Conservation (phyloP, 2,329 filamentous ascomycete genomes). For the Cladosporium sp. region DNA sequence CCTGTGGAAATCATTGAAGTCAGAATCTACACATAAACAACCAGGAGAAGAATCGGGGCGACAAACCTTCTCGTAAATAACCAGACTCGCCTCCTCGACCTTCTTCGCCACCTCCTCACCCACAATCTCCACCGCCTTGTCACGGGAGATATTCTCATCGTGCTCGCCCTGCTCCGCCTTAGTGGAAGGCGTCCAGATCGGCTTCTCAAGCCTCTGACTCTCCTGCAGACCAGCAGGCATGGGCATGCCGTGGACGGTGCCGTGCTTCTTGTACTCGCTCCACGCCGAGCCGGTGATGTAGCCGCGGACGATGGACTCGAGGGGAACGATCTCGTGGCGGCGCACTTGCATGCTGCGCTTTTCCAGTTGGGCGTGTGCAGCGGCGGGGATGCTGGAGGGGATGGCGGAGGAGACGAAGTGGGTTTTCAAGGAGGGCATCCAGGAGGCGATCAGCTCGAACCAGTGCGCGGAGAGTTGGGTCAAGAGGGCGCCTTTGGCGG, state of each 20-base stretch:
- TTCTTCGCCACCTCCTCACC: slow-evolving; percentile 60
- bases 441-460: slow-evolving; percentile 58
- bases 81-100: slow-evolving; percentile 62
- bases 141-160: slow-evolving; percentile 80
- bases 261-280: slow-evolving; percentile 68
- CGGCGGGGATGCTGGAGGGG: slow-evolving; percentile 45
- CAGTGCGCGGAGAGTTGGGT: slow-evolving; percentile 65
- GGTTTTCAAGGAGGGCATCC: slow-evolving; percentile 56
- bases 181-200: slow-evolving; percentile 77
- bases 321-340: slow-evolving; percentile 68
- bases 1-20: slow-evolving; percentile 31
- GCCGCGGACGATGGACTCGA: slow-evolving; percentile 83
- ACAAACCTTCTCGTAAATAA: slow-evolving; percentile 56
- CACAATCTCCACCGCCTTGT: slow-evolving; percentile 58
- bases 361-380: slow-evolving; percentile 35
- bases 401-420: slow-evolving; percentile 60
- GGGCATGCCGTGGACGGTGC: slow-evolving; percentile 75
- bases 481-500: slow-evolving; percentile 63
- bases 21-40: background rate
- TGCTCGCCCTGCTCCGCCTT: slow-evolving; percentile 77
- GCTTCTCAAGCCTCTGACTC: slow-evolving; percentile 63
- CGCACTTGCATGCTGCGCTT: slow-evolving; percentile 74
- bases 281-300: slow-evolving; percentile 86
- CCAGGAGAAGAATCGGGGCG: background rate
- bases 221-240: slow-evolving; percentile 65